Base-by-base conservation (phyloP, 2,329 filamentous ascomycete genomes). In the Trichoderma asperellum region DNA sequence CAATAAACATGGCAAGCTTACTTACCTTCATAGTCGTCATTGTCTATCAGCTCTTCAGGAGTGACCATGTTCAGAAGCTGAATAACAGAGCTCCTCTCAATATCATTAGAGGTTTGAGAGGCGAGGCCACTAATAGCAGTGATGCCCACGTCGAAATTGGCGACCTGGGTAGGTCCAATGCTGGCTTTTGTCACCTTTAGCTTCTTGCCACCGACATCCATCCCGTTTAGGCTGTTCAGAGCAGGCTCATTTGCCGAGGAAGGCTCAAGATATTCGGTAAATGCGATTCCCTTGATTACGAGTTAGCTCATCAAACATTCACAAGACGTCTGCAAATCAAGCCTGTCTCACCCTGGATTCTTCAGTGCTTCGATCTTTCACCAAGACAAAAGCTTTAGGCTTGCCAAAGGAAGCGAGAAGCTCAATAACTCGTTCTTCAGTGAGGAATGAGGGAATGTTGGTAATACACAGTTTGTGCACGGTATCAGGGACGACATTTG, bases 21-120 rank as follows among this genome's bases (percentile, higher is more conserved):
- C 59, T 11, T 65, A 94, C 95, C 95, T 81, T 97, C 92, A 76
- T 97, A 98, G 76, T 99, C 96, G 43, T 98, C 94, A 63, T 90
- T 90, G 77, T 98, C 94, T 81, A 97, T 89, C 29, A 99, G 84
- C 81, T 99, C 96, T 75, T 99, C 96, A 0, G 94, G 87, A 0
- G 96, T 99, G 43, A 99, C 95, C 96, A 99, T 99, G 83, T 99
- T 99, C 77, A 99, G 88, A 71, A 99, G 84, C 81, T 97, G 95
- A 71, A 99, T 80, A 18, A 99, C 95, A 68, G 92, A 88, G 73
- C 92, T 92, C 70, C 91, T 89, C 74, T 97, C 94, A 40, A 92
- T 84, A 70, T 94, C 92, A 68, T 87, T 87, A 47, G 92, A 91
- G 3, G 90, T 93, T 24, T 96, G 97, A 69, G 95, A 94, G 47